Evolutionary conservation across 352 stramenopile genomes (phyloP), one percentile per base, ranked within the genome.

Genomic region (Phytopythium sindhum): DNA sequence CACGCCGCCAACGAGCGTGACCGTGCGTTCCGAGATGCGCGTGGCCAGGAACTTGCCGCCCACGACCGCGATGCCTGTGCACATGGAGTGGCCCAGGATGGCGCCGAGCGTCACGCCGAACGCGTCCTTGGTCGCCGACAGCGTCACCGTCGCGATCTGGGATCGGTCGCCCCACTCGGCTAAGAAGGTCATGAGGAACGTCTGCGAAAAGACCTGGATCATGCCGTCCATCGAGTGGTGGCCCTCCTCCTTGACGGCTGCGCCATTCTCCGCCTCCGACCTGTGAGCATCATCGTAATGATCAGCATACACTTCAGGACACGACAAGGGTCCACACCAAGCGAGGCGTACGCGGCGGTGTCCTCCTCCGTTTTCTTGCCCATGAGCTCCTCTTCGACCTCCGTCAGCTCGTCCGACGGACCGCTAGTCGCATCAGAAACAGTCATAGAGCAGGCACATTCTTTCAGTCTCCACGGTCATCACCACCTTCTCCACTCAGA

Each of bases 121-220:
- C 39, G 90, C 86, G 61, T 98, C 91, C 68, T 99, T 99, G 42
- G 95, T 95, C 3, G 97, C 93, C 29, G 95, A 97, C 56, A 99
- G 76, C 53, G 97, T 98, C 72, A 99, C 98, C 4, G 98, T 99
- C 42, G 98, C 98, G 73, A 99, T 99, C 77, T 99, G 97, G 33
- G 95, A 99, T 37, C 98, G 95, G 80, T 99, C 98, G 19, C 98
- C 97, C 97, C 97, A 99, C 75, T 99, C 97, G 0, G 98, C 97
- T 59, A 99, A 75, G 70, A 99, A 99, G 37, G 97, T 99, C 70
- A 99, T 89, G 48, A 97, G 93, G 67, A 99, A 98, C 41, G 96
- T 89, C 74, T 98, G 91, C 17, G 96, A 81, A 58, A 98, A 96
- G 31, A 98, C 81, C 61, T 93, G 74, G 48, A 95, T 88, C 81